Conservation (phyloP, 1,284 basidiomycete genomes). For the Trametes sp. region DNA sequence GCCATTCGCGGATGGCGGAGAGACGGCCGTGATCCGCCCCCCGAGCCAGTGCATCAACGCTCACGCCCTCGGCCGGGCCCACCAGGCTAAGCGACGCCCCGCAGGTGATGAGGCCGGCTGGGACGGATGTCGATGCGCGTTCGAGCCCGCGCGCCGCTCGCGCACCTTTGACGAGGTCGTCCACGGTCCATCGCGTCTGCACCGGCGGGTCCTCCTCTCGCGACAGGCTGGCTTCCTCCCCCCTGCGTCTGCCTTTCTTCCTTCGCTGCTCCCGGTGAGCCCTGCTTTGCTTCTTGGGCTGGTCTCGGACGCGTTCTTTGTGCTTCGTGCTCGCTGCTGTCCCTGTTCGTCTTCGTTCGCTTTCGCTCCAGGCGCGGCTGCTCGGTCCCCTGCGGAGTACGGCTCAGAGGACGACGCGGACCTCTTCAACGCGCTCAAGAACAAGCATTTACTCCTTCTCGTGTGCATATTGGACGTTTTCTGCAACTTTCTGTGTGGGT, state of each 20-base stretch:
- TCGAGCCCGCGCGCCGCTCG: not conserved
- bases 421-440: constrained; percentile 12
- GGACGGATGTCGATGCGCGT: constrained; percentile 1
- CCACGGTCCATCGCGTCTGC: constrained; percentile 30
- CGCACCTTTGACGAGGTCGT: constrained; percentile 34
- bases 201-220: constrained; percentile 11
- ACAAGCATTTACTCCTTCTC: constrained; percentile 12
- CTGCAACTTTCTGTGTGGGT: not conserved
- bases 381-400: constrained; percentile 23
- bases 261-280: constrained; percentile 35
- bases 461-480: constrained; percentile 9
- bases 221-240: constrained; percentile 21
- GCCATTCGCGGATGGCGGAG: constrained; percentile 6
- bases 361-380: constrained; percentile 17
- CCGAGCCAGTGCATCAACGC: constrained; percentile 24
- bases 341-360: not conserved
- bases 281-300: constrained; percentile 29
- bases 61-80: too few relatives aligned
- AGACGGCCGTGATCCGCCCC: constrained; percentile 24
- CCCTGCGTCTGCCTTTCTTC: constrained; percentile 19
- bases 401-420: not conserved
- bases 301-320: constrained; percentile 25
- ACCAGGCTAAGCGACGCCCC: constrained; percentile 1
- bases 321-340: constrained; percentile 4
- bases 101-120: constrained; percentile 3